Conservation (phyloP, 177 flowering plant genomes). For the Telopea speciosissima region DNA sequence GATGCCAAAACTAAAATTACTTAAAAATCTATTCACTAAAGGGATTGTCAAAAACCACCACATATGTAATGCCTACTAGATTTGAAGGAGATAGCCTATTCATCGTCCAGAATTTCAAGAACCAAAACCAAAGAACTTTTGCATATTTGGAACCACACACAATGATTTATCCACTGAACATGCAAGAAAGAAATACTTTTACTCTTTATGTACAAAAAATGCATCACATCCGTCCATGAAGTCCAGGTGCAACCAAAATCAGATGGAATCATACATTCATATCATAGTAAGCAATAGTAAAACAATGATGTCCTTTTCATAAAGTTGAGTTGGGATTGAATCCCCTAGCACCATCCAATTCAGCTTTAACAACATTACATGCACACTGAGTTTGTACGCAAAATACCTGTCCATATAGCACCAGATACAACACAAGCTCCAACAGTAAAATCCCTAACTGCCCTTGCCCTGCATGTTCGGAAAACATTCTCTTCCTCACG, state of each 20-base stretch:
- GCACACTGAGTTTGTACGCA: background rate
- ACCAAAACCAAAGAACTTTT: background rate
- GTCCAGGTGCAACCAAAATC: background rate
- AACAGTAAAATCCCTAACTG: constrained; percentile 27
- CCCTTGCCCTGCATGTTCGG: constrained; percentile 26
- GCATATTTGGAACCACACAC: background rate
- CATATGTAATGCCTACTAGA: background rate
- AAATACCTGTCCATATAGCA: constrained; percentile 40
- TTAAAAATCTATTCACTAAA: too few species aligned
- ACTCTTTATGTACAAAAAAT: too few species aligned
- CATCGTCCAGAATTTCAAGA: background rate
- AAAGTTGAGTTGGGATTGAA: background rate
- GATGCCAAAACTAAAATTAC: background rate
- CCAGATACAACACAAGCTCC: constrained; percentile 27
- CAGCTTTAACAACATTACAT: background rate
- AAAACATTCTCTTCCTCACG: constrained; percentile 35
- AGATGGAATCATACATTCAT: background rate
- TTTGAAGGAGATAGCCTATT: background rate
- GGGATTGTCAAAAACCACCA: background rate
- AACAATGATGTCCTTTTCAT: background rate
- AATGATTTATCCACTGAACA: background rate
- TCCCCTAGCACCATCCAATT: background rate
- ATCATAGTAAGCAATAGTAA: background rate
- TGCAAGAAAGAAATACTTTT: too few species aligned
- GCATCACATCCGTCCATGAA: background rate